A percentile compares a stretch with the other conserved stretches of the same genome.
Evolutionary conservation across 1,139 yeast genomes (phyloP).

Genomic region (Suhomyces bokatorum): DNA sequence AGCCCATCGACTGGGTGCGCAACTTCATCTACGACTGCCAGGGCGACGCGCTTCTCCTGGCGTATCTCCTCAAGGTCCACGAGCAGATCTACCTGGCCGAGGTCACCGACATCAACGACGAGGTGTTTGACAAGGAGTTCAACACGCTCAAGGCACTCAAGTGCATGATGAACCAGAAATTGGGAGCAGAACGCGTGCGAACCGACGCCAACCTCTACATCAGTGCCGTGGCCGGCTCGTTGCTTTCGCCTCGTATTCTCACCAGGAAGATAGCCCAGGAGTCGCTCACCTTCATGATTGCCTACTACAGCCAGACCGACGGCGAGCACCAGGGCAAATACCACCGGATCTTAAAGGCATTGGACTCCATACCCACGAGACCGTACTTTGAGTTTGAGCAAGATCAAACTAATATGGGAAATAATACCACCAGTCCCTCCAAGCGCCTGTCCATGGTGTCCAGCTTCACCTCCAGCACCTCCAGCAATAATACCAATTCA

Average conservation of each 20-base stretch:
- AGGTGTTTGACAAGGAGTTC: slow-evolving; percentile 49
- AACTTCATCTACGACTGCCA: slow-evolving; percentile 73
- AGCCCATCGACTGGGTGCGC: slow-evolving; percentile 88
- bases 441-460: slow-evolving; percentile 17
- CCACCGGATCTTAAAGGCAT: slow-evolving; percentile 60
- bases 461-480: background rate
- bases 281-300: slow-evolving; percentile 54
- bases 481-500: background rate
- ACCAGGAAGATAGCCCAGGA: slow-evolving; percentile 85
- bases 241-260: slow-evolving; percentile 59
- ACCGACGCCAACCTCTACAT: slow-evolving; percentile 45
- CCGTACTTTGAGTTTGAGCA: slow-evolving; percentile 53
- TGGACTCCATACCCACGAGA: slow-evolving; percentile 61
- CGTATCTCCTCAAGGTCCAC: slow-evolving; percentile 41
- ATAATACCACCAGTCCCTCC: slow-evolving; percentile 3
- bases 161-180: slow-evolving; percentile 50
- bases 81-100: slow-evolving; percentile 38
- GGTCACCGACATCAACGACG: slow-evolving; percentile 42
- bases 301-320: slow-evolving; percentile 36
- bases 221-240: slow-evolving; percentile 45
- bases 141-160: slow-evolving; percentile 48
- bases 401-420: background rate
- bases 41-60: slow-evolving; percentile 79
- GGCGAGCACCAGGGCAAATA: slow-evolving; percentile 48
- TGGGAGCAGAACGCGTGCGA: slow-evolving; percentile 44